A percentile compares a stretch with the other conserved stretches of the same genome.
These are phyloP conservation scores for Colletotrichum spinosum DNA, from an alignment of 2,329 filamentous ascomycete genomes.

Conservation along the genomic window DNA sequence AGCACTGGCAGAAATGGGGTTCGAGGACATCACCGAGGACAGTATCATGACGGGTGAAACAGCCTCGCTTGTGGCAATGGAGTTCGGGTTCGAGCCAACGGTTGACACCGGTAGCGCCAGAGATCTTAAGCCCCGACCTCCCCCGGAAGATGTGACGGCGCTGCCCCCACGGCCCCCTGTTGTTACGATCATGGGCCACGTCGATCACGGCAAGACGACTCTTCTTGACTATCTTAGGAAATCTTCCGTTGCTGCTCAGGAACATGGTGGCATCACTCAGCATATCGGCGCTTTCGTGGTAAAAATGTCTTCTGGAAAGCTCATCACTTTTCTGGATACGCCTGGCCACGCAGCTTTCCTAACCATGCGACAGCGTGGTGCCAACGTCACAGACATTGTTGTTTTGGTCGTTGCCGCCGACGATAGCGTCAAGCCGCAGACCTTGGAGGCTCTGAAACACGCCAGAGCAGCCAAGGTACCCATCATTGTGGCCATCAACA, in stretches of 20 bases:
- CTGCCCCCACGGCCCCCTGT: conserved; percentile 87
- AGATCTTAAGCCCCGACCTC: conserved; percentile 79
- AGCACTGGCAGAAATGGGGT: conserved; percentile 87
- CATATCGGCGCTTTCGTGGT: conserved; percentile 99
- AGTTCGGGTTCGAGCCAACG: conserved; percentile 91
- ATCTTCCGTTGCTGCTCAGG: conserved; percentile 88
- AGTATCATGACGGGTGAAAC: conserved; percentile 92
- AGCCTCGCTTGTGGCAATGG: conserved; percentile 87
- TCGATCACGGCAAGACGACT: conserved; percentile 98
- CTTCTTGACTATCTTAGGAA: conserved; percentile 94
- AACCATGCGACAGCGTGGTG: conserved; percentile 94
- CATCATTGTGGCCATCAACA: conserved; percentile 98
- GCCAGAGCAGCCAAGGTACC: conserved; percentile 88
- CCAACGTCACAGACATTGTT: conserved; percentile 96
- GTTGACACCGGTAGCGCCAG: conserved; percentile 73
- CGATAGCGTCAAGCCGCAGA: conserved; percentile 97
- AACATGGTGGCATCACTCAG: conserved; percentile 97
- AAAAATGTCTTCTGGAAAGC: conserved; percentile 84
- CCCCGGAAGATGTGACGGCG: conserved; percentile 73
- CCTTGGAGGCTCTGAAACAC: conserved; percentile 95
- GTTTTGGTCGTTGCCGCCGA: conserved; percentile 96
- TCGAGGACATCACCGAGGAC: conserved; percentile 84
- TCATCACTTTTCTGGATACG: conserved; percentile 96
- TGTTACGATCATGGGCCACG: conserved; percentile 99
- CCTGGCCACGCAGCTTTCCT: conserved; percentile 96